A percentile compares a stretch with the other conserved stretches of the same genome.
These are phyloP conservation scores for Fusarium sp. DNA, from an alignment of 2,329 filamentous ascomycete species.

Conservation along the genomic window DNA sequence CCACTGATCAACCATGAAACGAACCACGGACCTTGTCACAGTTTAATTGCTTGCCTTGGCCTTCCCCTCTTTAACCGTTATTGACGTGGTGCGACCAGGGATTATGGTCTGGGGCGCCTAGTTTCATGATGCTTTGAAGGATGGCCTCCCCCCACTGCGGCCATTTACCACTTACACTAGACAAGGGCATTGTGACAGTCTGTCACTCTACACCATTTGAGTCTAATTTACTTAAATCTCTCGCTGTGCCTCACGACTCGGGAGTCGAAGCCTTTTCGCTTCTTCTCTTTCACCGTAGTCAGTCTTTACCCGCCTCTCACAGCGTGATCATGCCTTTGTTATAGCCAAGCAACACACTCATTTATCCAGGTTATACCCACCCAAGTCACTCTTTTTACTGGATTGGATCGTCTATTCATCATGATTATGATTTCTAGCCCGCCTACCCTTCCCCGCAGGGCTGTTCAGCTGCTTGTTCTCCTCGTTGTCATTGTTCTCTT, in stretches of 20 bases:
- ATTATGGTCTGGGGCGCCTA: slow-evolving; percentile 19
- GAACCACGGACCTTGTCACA: slow-evolving; percentile 16
- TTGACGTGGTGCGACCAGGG: slow-evolving; percentile 27
- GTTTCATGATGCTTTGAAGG: slow-evolving; percentile 41
- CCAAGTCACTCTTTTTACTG: slow-evolving; percentile 40
- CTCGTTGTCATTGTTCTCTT: slow-evolving; percentile 42
- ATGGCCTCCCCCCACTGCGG: slow-evolving; percentile 30
- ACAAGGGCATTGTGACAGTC: slow-evolving; percentile 29
- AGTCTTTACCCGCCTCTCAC: slow-evolving; percentile 4
- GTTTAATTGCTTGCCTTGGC: slow-evolving; percentile 36
- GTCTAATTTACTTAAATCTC: slow-evolving; percentile 39
- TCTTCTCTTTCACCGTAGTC: not conserved
- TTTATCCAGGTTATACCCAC: slow-evolving; percentile 31
- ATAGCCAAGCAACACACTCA: slow-evolving; percentile 21
- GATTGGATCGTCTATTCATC: slow-evolving; percentile 13
- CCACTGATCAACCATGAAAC: slow-evolving; percentile 25
- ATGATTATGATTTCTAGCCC: slow-evolving; percentile 44
- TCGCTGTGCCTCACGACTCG: slow-evolving; percentile 28
- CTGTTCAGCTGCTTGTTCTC: slow-evolving; percentile 35
- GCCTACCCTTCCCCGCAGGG: slow-evolving; percentile 34
- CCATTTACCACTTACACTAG: slow-evolving; percentile 38
- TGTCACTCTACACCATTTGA: not conserved
- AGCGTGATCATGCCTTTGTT: slow-evolving; percentile 36
- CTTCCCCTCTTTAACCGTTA: slow-evolving; percentile 33
- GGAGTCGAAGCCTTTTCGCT: not conserved